phyloP scores from a whole-genome alignment of 352 stramenopile genomes.

The Globisporangium rhizosaccharum region DNA sequence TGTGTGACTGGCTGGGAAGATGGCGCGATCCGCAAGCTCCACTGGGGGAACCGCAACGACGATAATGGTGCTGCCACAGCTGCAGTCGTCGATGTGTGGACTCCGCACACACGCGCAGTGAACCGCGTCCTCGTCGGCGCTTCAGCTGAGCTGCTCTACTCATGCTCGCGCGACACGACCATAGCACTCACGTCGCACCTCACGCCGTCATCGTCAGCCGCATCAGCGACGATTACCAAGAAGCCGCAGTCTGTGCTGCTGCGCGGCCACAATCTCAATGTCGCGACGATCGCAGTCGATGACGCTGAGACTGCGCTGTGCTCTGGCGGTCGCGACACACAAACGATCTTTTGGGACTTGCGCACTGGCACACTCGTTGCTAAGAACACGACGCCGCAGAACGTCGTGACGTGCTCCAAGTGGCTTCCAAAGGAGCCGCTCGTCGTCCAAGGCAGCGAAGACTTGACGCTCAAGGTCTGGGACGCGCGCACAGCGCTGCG shows the following conservation, averaged over 20 bases:
- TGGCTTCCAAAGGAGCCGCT: slow-evolving; percentile 62
- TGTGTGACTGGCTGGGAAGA: slow-evolving; percentile 75
- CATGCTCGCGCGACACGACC: slow-evolving; percentile 73
- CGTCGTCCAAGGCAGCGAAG: slow-evolving; percentile 74
- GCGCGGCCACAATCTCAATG: slow-evolving; percentile 56
- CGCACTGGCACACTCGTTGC: slow-evolving; percentile 33
- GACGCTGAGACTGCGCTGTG: slow-evolving; percentile 50
- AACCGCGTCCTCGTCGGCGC: slow-evolving; percentile 51
- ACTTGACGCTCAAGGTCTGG: slow-evolving; percentile 79
- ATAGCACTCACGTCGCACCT: slow-evolving; percentile 41
- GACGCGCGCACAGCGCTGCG: slow-evolving; percentile 51
- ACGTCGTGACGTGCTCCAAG: slow-evolving; percentile 81
- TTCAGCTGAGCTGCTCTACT: slow-evolving; percentile 46
- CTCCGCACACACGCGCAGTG: slow-evolving; percentile 46
- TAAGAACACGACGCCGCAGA: slow-evolving; percentile 74
- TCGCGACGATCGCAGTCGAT: slow-evolving; percentile 58
- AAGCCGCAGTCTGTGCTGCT: slow-evolving; percentile 23
- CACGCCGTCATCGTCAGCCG: neutral
- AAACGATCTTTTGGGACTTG: slow-evolving; percentile 77
- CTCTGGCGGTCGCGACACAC: slow-evolving; percentile 76
- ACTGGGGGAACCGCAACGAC: slow-evolving; percentile 20
- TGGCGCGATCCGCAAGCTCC: slow-evolving; percentile 40
- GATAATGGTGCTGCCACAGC: neutral
- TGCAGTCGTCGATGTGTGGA: slow-evolving; percentile 31
- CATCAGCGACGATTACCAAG: slow-evolving; percentile 5